These are phyloP conservation scores for Withania somnifera DNA, from an alignment of 305 asterid genomes.

Conservation along the genomic window DNA sequence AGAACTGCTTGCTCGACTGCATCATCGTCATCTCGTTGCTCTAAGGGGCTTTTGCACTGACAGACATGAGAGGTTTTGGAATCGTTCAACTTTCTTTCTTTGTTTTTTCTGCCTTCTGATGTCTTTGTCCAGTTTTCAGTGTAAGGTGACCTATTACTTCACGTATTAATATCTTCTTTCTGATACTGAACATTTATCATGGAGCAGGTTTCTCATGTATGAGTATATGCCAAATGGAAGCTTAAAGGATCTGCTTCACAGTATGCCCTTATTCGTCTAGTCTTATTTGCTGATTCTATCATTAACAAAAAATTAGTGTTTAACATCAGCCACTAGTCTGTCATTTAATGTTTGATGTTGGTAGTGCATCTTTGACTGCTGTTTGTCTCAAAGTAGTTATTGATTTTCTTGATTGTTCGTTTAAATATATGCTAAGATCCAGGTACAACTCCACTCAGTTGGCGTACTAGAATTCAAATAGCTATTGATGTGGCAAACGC, in stretches of 20 bases:
- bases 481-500: constrained; percentile 95
- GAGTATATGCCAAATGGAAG: constrained; percentile 93
- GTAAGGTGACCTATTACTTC: not conserved
- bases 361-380: not conserved
- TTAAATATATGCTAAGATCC: constrained; percentile 39
- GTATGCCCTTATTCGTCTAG: constrained; percentile 29
- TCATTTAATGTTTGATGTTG: not conserved
- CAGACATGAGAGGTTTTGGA: constrained; percentile 56
- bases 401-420: constrained; percentile 4
- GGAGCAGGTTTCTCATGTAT: constrained; percentile 69
- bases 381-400: not conserved
- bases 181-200: not conserved
- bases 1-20: constrained; percentile 92
- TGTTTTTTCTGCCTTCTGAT: not conserved
- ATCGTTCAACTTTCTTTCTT: not conserved
- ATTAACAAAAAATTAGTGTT: not conserved
- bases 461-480: constrained; percentile 74
- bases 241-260: constrained; percentile 85
- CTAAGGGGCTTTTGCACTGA: constrained; percentile 77
- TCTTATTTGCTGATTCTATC: not conserved
- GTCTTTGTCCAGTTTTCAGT: not conserved
- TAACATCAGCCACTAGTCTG: not conserved
- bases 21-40: constrained; percentile 96
- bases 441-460: constrained; percentile 64
- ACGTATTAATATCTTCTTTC: not conserved